Base-by-base conservation (phyloP, 2,329 filamentous ascomycete species). In the Ceratocystiopsis minuta region DNA sequence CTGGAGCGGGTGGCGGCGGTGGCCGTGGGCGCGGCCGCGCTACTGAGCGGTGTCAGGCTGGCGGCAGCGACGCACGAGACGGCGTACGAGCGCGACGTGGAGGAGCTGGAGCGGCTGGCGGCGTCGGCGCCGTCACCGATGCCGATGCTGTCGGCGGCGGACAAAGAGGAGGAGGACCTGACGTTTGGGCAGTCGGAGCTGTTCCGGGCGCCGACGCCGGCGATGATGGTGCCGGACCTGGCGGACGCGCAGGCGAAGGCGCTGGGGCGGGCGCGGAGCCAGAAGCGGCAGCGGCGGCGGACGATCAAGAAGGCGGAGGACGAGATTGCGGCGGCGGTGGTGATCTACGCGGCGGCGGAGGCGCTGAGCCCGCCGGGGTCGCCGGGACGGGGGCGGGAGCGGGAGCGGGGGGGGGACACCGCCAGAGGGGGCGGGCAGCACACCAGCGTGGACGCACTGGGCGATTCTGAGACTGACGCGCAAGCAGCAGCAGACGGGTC, bases 391-490 rank as follows among this genome's bases (percentile, higher is more conserved):
- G 6, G 15, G 16, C 20, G 13, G 31, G 15, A 10, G 35, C 53
- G 50, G 51, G 52, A 34, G 16, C n/a, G n/a, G 14, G 18, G 13
- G 39, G 16, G 16, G n/a, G n/a, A 39, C 15, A 28, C 35, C 20
- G 24, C 5, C 24, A 10, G 51, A 54, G 49, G 53, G 54, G 43
- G 47, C 46, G 24, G 31, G 39, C 35, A 52, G 53, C 52, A 50
- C 50, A 55, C 50, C 56, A 61, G 48, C 53, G 57, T 49, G 24
- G 24, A 10, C 7, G 60, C 59, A 52, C 55, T 63, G 59, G 54
- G 57, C 53, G 56, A 58, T 56, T 60, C 61, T 57, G 61, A 65
- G 65, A 61, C 69, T 73, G 65, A 73, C 68, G 61, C 65, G 54
- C 66, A 61, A 57, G 60, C 61, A 72, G 68, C 61, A 72, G 68